Conservation (phyloP, 78 protist genomes). For the Protostelium mycophagum region DNA sequence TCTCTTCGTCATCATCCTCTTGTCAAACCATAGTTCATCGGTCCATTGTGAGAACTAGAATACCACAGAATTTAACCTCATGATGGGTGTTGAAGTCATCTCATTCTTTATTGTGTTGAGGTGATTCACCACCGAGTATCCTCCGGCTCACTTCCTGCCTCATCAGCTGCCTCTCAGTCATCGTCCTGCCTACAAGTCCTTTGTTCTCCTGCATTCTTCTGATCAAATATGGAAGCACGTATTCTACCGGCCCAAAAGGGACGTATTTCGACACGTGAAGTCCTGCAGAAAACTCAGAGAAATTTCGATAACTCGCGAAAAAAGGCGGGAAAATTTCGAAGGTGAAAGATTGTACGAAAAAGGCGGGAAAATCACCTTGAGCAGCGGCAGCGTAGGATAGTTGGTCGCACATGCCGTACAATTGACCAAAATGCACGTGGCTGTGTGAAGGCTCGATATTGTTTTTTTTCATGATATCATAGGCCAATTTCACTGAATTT, state of each 20-base stretch:
- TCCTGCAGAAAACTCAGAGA: too few species aligned
- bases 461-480: constrained; percentile 11
- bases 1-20: too few species aligned
- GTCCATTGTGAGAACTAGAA: too few species aligned
- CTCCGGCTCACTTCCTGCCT: not conserved
- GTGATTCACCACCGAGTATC: too few species aligned
- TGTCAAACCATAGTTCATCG: too few species aligned
- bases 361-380: constrained; percentile 34
- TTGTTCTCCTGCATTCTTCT: constrained; percentile 67
- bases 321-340: not conserved
- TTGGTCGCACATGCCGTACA: constrained; percentile 64
- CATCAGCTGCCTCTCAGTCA: not conserved
- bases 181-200: constrained; percentile 40
- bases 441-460: constrained; percentile 11
- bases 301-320: not conserved
- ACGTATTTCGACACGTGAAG: constrained; percentile 51
- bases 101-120: too few species aligned
- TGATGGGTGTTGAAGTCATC: too few species aligned
- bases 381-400: constrained; percentile 10
- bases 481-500: constrained; percentile 22
- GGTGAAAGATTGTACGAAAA: too few species aligned
- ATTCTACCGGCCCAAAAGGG: constrained; percentile 58
- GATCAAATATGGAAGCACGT: constrained; percentile 41
- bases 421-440: constrained; percentile 55
- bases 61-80: too few species aligned